A percentile compares a stretch with the other conserved stretches of the same genome.
These are phyloP conservation scores for Lantana camara DNA, from an alignment of 257 asterid genomes.

Conservation along the genomic window DNA sequence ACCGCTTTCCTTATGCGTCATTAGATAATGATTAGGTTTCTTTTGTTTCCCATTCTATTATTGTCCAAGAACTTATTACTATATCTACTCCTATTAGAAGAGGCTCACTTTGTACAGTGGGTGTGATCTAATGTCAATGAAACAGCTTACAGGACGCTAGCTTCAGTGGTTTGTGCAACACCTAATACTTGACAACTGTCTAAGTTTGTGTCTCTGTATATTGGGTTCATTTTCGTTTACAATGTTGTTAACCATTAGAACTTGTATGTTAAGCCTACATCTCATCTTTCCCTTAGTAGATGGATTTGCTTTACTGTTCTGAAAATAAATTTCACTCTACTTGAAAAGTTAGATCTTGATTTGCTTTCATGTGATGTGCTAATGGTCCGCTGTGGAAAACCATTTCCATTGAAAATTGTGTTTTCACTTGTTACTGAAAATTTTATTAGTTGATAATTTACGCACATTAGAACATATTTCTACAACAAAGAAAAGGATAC, in stretches of 20 bases:
- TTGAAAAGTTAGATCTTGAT: background rate
- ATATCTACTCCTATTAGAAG: constrained; percentile 35
- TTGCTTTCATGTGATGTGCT: constrained; percentile 8
- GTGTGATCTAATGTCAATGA: constrained; percentile 36
- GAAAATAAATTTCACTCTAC: background rate
- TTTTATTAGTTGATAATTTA: background rate
- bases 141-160: constrained; percentile 43
- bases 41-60: constrained; percentile 28
- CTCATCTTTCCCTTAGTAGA: background rate
- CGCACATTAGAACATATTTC: background rate
- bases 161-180: constrained; percentile 33
- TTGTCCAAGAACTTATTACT: constrained; percentile 33
- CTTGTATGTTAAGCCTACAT: too few relatives aligned
- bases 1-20: constrained; percentile 37
- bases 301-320: constrained; percentile 6
- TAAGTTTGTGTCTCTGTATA: constrained; percentile 12
- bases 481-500: background rate
- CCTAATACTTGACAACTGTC: constrained; percentile 23
- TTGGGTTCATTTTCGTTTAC: constrained; percentile 22
- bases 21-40: constrained; percentile 26
- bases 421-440: background rate
- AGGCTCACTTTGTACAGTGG: constrained; percentile 42
- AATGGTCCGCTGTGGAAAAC: constrained; percentile 11
- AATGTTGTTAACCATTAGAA: too few relatives aligned
- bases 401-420: background rate